Evolutionary conservation across 306 rosid species (phyloP), one percentile per base, ranked within the genome.

Genomic region (Cicer cuneatum): DNA sequence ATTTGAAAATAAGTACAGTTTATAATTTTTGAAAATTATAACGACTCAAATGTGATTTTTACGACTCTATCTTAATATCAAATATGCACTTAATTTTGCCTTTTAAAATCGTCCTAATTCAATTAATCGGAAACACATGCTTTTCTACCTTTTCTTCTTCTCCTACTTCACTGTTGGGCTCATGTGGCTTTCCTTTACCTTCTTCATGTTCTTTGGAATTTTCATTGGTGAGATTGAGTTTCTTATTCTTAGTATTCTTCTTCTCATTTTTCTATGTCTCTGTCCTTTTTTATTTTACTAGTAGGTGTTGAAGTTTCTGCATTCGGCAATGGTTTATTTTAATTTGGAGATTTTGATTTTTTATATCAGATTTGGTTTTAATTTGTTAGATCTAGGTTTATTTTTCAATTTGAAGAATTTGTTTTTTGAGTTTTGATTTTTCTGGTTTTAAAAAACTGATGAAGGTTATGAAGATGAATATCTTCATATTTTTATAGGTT

Each of bases 101-200:
- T 73, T 83, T 90, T 6, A 83, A 24, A 13, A 93, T 85, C 40
- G 84, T 91, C 79, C 81, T 79, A 14, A 94, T 78, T 19, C 98
- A 92, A 65, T 85, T 85, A 91, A 94, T 88, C 7, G 97, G 98
- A 33, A 94, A 88, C 9, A 47, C 82, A 13, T 74, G 63, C 70
- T 75, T 46, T 61, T 83, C 87, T 48, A 69, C 84, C 10, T 81
- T 90, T 53, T 73, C 93, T 45, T 69, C 83, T 42, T 58, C 78
- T 48, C 73, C 77, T 15, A 63, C 72, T 53, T 71, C 84, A 12
- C 64, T 83, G 3, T 69, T 78, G 37, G 33, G 40, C n/a, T 64
- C 15, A 0, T 39, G 51, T 16, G 29, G 75, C n/a, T 72, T 78
- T 60, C 73, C 57, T 10, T 77, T 74, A 0, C 42, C 53, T 7